These are phyloP conservation scores for Maudiozyma bulderi DNA, from an alignment of 805 yeast species.

Conservation along the genomic window DNA sequence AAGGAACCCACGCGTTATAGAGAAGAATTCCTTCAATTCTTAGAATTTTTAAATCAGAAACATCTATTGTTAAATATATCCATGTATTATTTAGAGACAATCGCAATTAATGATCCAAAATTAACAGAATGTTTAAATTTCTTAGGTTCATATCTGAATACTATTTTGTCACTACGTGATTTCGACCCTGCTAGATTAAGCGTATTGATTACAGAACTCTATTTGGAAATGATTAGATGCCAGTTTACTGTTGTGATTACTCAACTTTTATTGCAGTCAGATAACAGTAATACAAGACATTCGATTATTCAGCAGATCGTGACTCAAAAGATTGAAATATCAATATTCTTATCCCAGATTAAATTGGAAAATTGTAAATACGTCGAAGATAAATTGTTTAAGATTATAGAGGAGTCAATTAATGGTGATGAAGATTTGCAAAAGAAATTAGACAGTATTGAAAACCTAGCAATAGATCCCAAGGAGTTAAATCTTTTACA, in stretches of 20 bases:
- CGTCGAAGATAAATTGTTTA: constrained; percentile 1
- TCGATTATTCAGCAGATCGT: constrained; percentile 10
- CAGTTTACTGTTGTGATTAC: constrained; percentile 11
- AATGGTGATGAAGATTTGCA: constrained; percentile 1
- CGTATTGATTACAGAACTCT: constrained; percentile 5
- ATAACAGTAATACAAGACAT: background rate
- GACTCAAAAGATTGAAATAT: constrained; percentile 6
- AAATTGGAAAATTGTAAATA: constrained; percentile 10
- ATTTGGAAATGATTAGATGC: constrained; percentile 6
- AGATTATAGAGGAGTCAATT: constrained; percentile 1
- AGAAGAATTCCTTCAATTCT: constrained; percentile 5
- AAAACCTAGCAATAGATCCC: constrained; percentile 7
- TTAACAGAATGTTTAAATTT: constrained; percentile 1
- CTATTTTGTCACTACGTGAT: background rate
- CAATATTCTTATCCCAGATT: constrained; percentile 6
- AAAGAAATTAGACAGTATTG: constrained; percentile 5
- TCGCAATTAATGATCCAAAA: constrained; percentile 2
- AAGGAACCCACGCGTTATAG: constrained; percentile 5
- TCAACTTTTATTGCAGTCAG: constrained; percentile 9
- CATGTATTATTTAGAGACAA: constrained; percentile 4
- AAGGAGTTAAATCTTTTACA: constrained; percentile 30
- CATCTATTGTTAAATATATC: constrained; percentile 3
- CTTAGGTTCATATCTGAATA: background rate
- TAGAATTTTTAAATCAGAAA: constrained; percentile 4
- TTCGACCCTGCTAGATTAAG: constrained; percentile 9